These are phyloP conservation scores for Nicotiana knightiana DNA, from an alignment of 257 asterid genomes.

Conservation along the genomic window DNA sequence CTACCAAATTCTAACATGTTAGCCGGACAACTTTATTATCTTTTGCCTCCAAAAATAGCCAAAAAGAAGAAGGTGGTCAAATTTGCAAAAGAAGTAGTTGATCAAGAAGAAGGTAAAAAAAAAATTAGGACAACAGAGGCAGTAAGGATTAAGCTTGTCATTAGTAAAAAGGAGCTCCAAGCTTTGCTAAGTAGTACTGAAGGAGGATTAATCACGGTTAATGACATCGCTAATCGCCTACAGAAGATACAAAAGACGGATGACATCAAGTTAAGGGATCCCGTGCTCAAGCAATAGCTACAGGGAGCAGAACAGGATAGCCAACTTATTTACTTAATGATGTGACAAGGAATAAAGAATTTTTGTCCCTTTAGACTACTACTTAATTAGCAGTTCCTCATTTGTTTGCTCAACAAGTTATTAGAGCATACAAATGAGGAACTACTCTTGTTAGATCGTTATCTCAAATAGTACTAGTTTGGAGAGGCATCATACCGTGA, in stretches of 20 bases:
- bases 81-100: constrained; percentile 21
- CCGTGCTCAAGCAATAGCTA: neutral
- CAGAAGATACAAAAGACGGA: constrained; percentile 17
- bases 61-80: constrained; percentile 26
- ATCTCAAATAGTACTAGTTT: neutral
- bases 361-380: neutral
- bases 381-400: neutral
- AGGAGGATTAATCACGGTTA: constrained; percentile 37
- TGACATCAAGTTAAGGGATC: no score
- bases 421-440: neutral
- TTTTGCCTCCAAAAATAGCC: constrained; percentile 29
- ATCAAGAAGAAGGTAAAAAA: constrained; percentile 27
- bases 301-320: neutral
- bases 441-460: neutral
- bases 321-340: neutral
- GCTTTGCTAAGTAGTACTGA: constrained; percentile 34
- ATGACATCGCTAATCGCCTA: constrained; percentile 30
- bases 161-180: constrained; percentile 61
- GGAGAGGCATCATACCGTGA: neutral
- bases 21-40: constrained; percentile 51
- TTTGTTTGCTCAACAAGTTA: neutral
- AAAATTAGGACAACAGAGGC: constrained; percentile 26
- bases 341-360: neutral
- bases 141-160: constrained; percentile 63
- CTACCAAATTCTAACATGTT: constrained; percentile 45